A percentile compares a stretch with the other conserved stretches of the same genome.
Conservation (phyloP, 805 yeast genomes). For the Candida railenensis region DNA sequence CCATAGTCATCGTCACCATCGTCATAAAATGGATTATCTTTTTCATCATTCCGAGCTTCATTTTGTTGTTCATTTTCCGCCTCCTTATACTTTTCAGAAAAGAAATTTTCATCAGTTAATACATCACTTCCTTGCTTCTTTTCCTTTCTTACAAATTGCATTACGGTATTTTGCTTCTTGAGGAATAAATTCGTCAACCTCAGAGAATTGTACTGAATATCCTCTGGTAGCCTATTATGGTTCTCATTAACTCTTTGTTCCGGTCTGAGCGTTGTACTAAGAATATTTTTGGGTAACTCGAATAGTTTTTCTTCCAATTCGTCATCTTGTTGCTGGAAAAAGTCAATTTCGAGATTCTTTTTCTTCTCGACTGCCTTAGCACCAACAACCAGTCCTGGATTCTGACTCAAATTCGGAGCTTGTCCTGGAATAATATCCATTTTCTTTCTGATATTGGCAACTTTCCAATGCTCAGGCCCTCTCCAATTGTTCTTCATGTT, state of each 20-base stretch:
- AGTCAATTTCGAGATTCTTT: slow-evolving; percentile 28
- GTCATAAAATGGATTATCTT: slow-evolving; percentile 20
- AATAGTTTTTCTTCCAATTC: slow-evolving; percentile 34
- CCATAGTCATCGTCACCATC: slow-evolving; percentile 36
- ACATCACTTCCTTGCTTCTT: slow-evolving; percentile 19
- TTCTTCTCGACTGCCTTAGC: slow-evolving; percentile 13
- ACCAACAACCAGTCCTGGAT: not conserved
- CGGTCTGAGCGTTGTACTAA: slow-evolving; percentile 9
- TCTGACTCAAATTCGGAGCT: not conserved
- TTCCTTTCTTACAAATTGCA: slow-evolving; percentile 13
- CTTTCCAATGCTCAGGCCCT: slow-evolving; percentile 91
- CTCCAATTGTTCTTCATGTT: slow-evolving; percentile 75
- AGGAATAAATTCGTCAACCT: slow-evolving; percentile 65
- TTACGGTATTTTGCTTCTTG: slow-evolving; percentile 56
- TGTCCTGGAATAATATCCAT: not conserved
- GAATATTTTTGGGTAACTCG: slow-evolving; percentile 26
- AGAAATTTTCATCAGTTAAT: slow-evolving; percentile 64
- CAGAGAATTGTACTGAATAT: slow-evolving; percentile 67
- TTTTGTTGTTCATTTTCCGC: slow-evolving; percentile 35
- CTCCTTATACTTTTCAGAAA: slow-evolving; percentile 64
- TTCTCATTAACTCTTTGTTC: slow-evolving; percentile 13
- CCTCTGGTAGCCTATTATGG: slow-evolving; percentile 65
- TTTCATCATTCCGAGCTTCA: slow-evolving; percentile 28
- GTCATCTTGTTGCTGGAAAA: slow-evolving; percentile 28
- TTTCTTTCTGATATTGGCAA: slow-evolving; percentile 44